A percentile compares a stretch with the other conserved stretches of the same genome.
phyloP scores from a whole-genome alignment of 1,139 yeast species.

The Entelexis sorbosivorans region DNA sequence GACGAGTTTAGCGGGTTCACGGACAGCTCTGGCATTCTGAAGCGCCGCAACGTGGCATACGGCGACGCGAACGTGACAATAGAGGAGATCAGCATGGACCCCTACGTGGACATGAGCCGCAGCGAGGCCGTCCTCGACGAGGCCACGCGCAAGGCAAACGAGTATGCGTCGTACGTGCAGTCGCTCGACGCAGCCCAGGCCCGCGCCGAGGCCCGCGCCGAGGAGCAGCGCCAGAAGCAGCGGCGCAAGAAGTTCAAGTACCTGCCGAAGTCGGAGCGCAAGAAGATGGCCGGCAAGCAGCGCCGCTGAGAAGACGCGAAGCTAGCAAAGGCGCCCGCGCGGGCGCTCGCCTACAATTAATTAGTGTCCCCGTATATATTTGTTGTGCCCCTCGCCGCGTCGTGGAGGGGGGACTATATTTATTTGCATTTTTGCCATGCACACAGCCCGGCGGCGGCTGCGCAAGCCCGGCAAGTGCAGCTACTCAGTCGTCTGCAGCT shows the following conservation, averaged over 20 bases:
- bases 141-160: constrained; percentile 30
- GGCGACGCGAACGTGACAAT: constrained; percentile 27
- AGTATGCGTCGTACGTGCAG: constrained; percentile 28
- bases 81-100: constrained; percentile 26
- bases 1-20: constrained; percentile 30
- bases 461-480: not conserved
- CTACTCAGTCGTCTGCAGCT: constrained; percentile 7
- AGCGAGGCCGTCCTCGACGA: constrained; percentile 30
- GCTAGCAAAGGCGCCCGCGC: too few species aligned
- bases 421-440: too few species aligned
- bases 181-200: constrained; percentile 20
- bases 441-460: not conserved
- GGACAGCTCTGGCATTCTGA: constrained; percentile 40
- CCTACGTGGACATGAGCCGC: constrained; percentile 28
- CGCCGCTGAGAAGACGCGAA: too few species aligned
- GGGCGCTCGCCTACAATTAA: too few species aligned
- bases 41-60: constrained; percentile 37
- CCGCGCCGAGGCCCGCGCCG: constrained; percentile 4
- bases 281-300: constrained; percentile 8
- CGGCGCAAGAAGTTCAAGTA: constrained; percentile 80
- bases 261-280: constrained; percentile 22
- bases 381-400: too few species aligned
- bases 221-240: constrained; percentile 30
- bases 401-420: too few species aligned
- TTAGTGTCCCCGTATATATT: too few species aligned